Evolutionary conservation across 345 rosid species (phyloP).

Genomic region (Arabis hirsuta): DNA sequence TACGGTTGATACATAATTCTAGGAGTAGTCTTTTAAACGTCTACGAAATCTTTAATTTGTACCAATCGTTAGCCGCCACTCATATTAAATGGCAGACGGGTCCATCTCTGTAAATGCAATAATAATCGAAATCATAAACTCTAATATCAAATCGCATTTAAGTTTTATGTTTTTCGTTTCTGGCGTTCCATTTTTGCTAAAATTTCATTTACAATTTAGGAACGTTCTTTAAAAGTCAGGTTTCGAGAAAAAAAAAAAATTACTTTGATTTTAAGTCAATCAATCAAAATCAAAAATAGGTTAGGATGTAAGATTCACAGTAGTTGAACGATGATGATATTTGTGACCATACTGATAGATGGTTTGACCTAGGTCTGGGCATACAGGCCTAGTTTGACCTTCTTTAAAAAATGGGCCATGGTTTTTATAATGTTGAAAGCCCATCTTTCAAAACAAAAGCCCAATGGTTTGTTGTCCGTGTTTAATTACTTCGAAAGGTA

Average conservation of each 20-base stretch:
- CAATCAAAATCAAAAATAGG: constrained; percentile 27
- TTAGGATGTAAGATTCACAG: constrained; percentile 35
- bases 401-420: constrained; percentile 17
- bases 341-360: constrained; percentile 8
- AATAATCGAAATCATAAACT: constrained; percentile 7
- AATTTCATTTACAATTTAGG: background rate
- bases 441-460: constrained; percentile 4
- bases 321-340: constrained; percentile 31
- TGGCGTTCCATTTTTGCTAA: background rate
- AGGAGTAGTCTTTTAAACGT: background rate
- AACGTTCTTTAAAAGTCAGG: background rate
- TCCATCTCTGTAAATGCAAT: constrained; percentile 26
- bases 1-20: background rate
- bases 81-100: constrained; percentile 19
- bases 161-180: background rate
- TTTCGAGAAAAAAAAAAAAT: background rate
- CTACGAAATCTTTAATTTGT: background rate
- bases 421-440: background rate
- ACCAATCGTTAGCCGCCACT: constrained; percentile 22
- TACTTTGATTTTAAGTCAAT: constrained; percentile 39
- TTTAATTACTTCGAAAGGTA: too few species aligned
- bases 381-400: background rate
- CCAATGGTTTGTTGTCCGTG: background rate
- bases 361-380: too few species aligned
- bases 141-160: constrained; percentile 11